phyloP scores from a whole-genome alignment of 1,139 yeast species.

The Saccharomyces hybrid region DNA sequence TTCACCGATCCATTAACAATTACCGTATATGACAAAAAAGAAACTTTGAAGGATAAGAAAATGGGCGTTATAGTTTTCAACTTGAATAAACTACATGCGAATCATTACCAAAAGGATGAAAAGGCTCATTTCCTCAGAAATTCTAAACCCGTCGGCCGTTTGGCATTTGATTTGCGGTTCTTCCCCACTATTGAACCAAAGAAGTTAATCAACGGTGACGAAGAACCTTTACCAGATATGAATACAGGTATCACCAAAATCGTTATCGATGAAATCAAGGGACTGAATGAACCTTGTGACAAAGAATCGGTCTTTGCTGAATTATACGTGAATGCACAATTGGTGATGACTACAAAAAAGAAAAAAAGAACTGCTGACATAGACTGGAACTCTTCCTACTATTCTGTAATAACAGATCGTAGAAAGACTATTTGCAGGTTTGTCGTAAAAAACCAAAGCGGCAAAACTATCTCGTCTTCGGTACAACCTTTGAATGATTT shows the following conservation, averaged over 20 bases:
- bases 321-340: slow-evolving; percentile 53
- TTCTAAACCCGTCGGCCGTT: slow-evolving; percentile 70
- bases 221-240: slow-evolving; percentile 81
- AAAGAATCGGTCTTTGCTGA: slow-evolving; percentile 65
- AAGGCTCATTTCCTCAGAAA: slow-evolving; percentile 60
- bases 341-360: slow-evolving; percentile 48
- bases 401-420: slow-evolving; percentile 64
- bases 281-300: slow-evolving; percentile 29
- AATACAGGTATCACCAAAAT: slow-evolving; percentile 83
- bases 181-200: slow-evolving; percentile 75
- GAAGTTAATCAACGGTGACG: slow-evolving; percentile 74
- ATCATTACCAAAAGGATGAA: slow-evolving; percentile 45
- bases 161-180: slow-evolving; percentile 62
- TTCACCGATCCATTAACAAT: slow-evolving; percentile 75
- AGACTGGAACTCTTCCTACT: slow-evolving; percentile 26
- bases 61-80: slow-evolving; percentile 76
- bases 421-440: slow-evolving; percentile 57
- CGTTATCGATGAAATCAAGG: slow-evolving; percentile 23
- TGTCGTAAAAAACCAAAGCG: slow-evolving; percentile 53
- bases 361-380: slow-evolving; percentile 7
- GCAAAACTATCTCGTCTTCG: slow-evolving; percentile 51
- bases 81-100: slow-evolving; percentile 55
- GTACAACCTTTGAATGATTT: slow-evolving; percentile 58
- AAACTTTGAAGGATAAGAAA: slow-evolving; percentile 66
- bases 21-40: slow-evolving; percentile 65